Percentiles rank a stretch among this genome's conserved stretches.
These are phyloP conservation scores for Trichosporon sp. DNA, from an alignment of 1,284 basidiomycete species.

Conservation along the genomic window DNA sequence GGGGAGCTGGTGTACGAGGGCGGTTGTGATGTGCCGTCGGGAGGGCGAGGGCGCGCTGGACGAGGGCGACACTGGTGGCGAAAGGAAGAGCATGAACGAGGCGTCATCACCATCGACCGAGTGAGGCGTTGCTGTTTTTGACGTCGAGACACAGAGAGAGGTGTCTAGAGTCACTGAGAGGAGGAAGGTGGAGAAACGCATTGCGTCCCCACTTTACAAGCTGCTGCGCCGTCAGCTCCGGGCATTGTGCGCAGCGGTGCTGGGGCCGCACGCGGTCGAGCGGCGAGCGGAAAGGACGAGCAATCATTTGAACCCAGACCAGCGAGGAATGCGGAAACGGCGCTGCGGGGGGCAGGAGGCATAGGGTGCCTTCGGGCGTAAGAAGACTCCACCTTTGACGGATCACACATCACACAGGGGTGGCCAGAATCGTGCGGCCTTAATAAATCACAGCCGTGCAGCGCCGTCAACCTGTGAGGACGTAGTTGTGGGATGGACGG, in stretches of 20 bases:
- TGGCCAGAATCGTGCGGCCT: background rate
- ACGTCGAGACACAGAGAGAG: background rate
- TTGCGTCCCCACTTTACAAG: background rate
- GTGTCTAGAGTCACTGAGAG: background rate
- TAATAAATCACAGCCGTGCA: background rate
- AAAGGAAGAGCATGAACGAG: constrained; percentile 1
- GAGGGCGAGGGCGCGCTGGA: constrained; percentile 6
- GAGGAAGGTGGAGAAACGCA: background rate
- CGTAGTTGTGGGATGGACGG: too few species aligned
- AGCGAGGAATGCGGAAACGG: background rate
- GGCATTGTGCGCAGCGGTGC: background rate
- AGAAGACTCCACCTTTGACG: background rate
- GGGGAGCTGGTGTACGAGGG: background rate
- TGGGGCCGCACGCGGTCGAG: background rate
- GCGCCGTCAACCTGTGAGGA: background rate
- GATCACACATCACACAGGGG: background rate
- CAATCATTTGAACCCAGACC: background rate
- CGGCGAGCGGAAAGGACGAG: background rate
- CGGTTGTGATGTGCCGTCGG: background rate
- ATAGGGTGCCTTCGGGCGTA: background rate
- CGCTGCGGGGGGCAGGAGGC: too few species aligned
- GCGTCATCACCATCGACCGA: constrained; percentile 2
- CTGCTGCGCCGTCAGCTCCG: background rate
- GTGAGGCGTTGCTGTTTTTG: background rate
- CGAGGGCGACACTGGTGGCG: constrained; percentile 3